Evolutionary conservation across 1,284 basidiomycete genomes (phyloP).

Genomic region (Malassezia obtusa): DNA sequence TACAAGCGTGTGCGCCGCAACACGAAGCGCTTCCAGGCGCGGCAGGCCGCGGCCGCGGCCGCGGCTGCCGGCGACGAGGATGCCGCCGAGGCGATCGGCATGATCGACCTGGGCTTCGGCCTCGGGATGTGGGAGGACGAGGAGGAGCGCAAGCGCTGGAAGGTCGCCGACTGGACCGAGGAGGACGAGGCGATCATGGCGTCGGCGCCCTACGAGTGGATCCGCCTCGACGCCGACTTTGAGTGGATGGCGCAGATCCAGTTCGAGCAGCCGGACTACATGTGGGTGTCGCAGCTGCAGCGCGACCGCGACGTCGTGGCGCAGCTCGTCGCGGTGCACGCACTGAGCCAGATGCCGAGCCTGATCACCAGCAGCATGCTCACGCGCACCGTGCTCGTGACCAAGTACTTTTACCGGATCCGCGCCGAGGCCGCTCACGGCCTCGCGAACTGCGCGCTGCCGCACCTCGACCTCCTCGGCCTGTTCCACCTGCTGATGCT

Average conservation of each 20-base stretch:
- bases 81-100: constrained; percentile 81
- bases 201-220: constrained; percentile 89
- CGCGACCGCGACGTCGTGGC: constrained; percentile 96
- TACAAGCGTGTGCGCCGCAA: constrained; percentile 92
- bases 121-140: constrained; percentile 77
- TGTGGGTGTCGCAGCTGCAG: constrained; percentile 96
- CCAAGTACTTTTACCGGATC: constrained; percentile 94
- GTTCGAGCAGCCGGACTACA: constrained; percentile 93
- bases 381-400: constrained; percentile 83
- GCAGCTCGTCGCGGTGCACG: constrained; percentile 41
- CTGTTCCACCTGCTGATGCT: constrained; percentile 93
- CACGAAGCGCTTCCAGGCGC: constrained; percentile 84
- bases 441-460: constrained; percentile 75
- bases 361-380: constrained; percentile 81
- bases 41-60: constrained; percentile 82
- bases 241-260: constrained; percentile 90
- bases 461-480: constrained; percentile 71
- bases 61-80: constrained; percentile 63
- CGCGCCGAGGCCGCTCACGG: constrained; percentile 86
- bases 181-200: constrained; percentile 85
- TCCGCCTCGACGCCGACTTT: constrained; percentile 95
- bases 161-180: constrained; percentile 91
- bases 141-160: constrained; percentile 72
- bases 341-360: constrained; percentile 66
- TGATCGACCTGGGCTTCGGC: constrained; percentile 92